A percentile compares a stretch with the other conserved stretches of the same genome.
Evolutionary conservation across 2,329 filamentous ascomycete species (phyloP).

Genomic region (Oidium heveae): DNA sequence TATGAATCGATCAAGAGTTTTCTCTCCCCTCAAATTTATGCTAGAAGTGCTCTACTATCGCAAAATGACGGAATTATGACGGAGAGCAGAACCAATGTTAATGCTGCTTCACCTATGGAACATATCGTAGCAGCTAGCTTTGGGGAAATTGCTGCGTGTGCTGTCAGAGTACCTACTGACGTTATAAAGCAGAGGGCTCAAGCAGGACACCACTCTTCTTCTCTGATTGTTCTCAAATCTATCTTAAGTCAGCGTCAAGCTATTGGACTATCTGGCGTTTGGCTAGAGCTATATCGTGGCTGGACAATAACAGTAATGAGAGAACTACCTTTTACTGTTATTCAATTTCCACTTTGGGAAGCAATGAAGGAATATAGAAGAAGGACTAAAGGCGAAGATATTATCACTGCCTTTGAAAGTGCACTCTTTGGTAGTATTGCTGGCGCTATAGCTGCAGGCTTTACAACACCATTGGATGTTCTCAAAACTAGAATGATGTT

Average conservation of each 20-base stretch:
- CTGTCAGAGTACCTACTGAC: constrained; percentile 80
- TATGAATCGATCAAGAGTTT: constrained; percentile 52
- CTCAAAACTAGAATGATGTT: constrained; percentile 95
- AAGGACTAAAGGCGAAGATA: constrained; percentile 16
- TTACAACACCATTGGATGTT: constrained; percentile 87
- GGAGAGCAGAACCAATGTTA: constrained; percentile 4
- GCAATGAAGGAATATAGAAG: constrained; percentile 53
- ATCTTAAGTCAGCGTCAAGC: constrained; percentile 30
- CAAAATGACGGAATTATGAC: constrained; percentile 8
- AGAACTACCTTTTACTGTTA: constrained; percentile 89
- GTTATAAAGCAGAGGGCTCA: constrained; percentile 95
- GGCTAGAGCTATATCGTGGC: constrained; percentile 71
- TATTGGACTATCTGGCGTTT: constrained; percentile 31
- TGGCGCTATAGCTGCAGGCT: constrained; percentile 60
- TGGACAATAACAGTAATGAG: constrained; percentile 82
- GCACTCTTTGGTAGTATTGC: constrained; percentile 64
- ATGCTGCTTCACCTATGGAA: constrained; percentile 17
- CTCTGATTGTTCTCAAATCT: constrained; percentile 36
- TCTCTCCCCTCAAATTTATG: background rate
- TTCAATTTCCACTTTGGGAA: constrained; percentile 97
- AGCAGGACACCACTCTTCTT: constrained; percentile 55
- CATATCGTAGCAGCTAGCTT: constrained; percentile 72
- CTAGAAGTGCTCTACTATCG: constrained; percentile 17
- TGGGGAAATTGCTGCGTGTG: constrained; percentile 80
- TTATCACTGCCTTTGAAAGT: constrained; percentile 50